phyloP scores from a whole-genome alignment of 192 early-diverging fungal species.

The Haplosporangium gracile region DNA sequence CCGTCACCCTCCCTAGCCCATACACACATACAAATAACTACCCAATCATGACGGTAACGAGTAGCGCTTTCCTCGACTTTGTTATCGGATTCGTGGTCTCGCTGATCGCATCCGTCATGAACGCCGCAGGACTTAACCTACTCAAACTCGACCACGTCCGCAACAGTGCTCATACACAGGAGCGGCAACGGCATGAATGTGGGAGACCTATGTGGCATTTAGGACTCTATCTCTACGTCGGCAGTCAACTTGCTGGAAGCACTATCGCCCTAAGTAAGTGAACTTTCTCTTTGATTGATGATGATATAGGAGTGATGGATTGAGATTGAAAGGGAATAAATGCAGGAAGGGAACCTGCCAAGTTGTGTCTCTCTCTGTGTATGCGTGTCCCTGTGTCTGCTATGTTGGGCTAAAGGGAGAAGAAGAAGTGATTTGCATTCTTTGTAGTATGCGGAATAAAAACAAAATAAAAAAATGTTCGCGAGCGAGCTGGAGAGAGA shows the following conservation, averaged over 20 bases:
- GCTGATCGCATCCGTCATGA: conserved; percentile 59
- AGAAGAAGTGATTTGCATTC: neutral
- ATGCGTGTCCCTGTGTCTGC: neutral
- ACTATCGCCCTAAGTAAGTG: conserved; percentile 71
- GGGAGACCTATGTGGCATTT: conserved; percentile 71
- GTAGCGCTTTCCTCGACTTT: conserved; percentile 52
- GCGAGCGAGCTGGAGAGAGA: neutral
- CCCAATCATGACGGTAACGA: conserved; percentile 37
- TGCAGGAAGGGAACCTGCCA: neutral
- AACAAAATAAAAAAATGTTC: neutral
- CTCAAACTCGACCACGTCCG: conserved; percentile 70
- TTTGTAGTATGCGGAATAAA: neutral
- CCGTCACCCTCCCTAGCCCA: neutral
- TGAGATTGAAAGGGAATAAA: neutral
- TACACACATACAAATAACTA: too few relatives aligned
- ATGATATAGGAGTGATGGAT: neutral
- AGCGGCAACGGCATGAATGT: conserved; percentile 66
- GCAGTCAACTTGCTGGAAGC: conserved; percentile 66
- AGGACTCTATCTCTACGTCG: conserved; percentile 68
- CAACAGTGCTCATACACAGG: conserved; percentile 49
- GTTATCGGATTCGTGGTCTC: conserved; percentile 61
- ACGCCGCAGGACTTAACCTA: conserved; percentile 69
- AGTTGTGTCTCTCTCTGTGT: neutral
- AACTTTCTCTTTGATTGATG: neutral
- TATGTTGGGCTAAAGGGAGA: neutral